Base-by-base conservation (phyloP, 1,284 basidiomycete species). In the Puccinia novopanici region DNA sequence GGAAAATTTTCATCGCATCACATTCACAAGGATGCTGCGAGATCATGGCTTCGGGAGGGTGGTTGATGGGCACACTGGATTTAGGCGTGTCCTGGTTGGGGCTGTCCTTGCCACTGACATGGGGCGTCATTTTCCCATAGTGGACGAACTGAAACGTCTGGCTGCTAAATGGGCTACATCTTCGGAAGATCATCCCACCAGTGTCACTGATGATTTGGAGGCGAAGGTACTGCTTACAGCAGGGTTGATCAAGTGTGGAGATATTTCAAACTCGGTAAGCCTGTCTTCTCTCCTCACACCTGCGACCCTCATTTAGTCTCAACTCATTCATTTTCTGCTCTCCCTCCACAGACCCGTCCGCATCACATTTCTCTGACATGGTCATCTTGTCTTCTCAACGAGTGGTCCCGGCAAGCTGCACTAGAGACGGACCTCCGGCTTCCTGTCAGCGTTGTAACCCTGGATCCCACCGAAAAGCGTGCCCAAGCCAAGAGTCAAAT, bases 101-200 rank as follows among this genome's bases (percentile, higher is more conserved):
- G 91, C 92, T 0, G 91, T 98, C 4, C 89, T 98, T 19, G 92
- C 93, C 2, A 98, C 95, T 19, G 95, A 98, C 85, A 95, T 98
- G 94, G 89, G 90, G 78, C 90, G 95, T 4, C 95, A 98, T 86
- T 89, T 89, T 80, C 89, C 90, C 19, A 96, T 95, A 87, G 94
- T 98, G 88, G 86, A 88, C 63, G 88, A 90, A 34, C 90, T 95
- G 48, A 86, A 86, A 61, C 86, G 87, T 27, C 84, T 87, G 74
- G 86, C 84, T n/a, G 40, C 1, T 22, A 67, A 59, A 37, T 79
- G 67, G 76, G 63, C 30, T 40, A 54, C 50, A 61, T 50, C 48
- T 37, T 2, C 81, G 86, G 57, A 81, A 81, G 19, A 82, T 83
- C 77, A 82, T 84, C 86, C 81, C 83, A 52, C 42, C 15, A 57